These are phyloP conservation scores for Hysterangium stoloniferum DNA, from an alignment of 768 basidiomycete species.

Conservation along the genomic window DNA sequence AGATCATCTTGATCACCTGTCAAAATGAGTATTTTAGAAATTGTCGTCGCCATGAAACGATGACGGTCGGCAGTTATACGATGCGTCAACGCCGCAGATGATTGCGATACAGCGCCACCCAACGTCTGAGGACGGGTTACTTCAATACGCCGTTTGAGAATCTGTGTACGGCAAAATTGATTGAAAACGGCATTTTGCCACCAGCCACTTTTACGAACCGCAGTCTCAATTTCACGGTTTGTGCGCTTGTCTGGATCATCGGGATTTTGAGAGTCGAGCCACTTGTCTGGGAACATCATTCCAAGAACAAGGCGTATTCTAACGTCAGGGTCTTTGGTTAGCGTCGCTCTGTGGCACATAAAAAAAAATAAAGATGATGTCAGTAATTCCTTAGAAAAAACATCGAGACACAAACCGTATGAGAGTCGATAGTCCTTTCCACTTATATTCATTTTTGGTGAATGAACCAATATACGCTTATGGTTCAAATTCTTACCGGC, in stretches of 20 bases:
- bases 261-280: slow-evolving; percentile 49
- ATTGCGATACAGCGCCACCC: slow-evolving; percentile 62
- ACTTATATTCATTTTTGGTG: slow-evolving; percentile 1
- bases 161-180: slow-evolving; percentile 26
- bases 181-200: background rate
- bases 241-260: slow-evolving; percentile 51
- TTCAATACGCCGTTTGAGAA: slow-evolving; percentile 35
- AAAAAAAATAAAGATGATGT: slow-evolving; percentile 22
- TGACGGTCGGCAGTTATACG: slow-evolving; percentile 43
- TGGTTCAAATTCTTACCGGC: slow-evolving; percentile 37
- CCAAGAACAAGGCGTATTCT: slow-evolving; percentile 45
- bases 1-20: slow-evolving; percentile 63
- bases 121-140: slow-evolving; percentile 52
- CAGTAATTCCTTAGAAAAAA: background rate
- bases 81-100: slow-evolving; percentile 61
- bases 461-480: background rate
- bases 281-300: slow-evolving; percentile 53
- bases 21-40: slow-evolving; percentile 62
- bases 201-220: slow-evolving; percentile 36
- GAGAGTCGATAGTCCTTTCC: slow-evolving; percentile 16
- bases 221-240: slow-evolving; percentile 51
- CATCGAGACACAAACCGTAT: background rate
- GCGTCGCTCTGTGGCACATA: slow-evolving; percentile 35
- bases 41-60: slow-evolving; percentile 37
- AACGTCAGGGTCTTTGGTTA: slow-evolving; percentile 32